Base-by-base conservation (phyloP, 495 filamentous ascomycete species). In the Penicillium cinerascens region DNA sequence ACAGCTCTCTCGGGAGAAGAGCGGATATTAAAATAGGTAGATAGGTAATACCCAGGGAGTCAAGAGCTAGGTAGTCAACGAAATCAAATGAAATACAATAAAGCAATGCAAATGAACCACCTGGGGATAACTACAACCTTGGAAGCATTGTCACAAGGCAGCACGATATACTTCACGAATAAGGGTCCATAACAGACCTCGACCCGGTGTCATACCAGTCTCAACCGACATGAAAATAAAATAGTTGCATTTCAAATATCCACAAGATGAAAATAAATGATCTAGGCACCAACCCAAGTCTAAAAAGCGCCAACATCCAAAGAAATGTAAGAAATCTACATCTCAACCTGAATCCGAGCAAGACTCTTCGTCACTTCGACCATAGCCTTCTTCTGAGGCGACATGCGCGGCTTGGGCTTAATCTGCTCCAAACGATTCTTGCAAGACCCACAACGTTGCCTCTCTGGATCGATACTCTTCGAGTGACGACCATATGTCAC, bases 401-500 rank as follows among this genome's bases (percentile, higher is more conserved):
- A 72, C 11, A 69, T 80, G 45, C 87, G 74, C 13, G 89, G 91
- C 47, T 78, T 78, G 0, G 93, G 93, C 69, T 88, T 88, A 11
- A 85, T 83, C 77, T 97, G 93, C 60, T 83, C 67, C 54, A 98
- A 63, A 11, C 61, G 52, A 1, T 83, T 79, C 50, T 78, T 79
- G 58, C 93, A 97, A 5, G 39, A 59, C 3, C 89, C 88, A 69
- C 93, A 97, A 7, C 74, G 74, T 21, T 87, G 79, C 15, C 77
- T 72, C 7, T 47, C 50, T 0, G 85, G 73, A 61, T 96, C 81
- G 40, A 97, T 84, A 53, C 87, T 91, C 72, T 87, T 88, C 1
- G 84, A 88, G 66, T 97, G 92, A 4, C 92, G 78, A 55, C 88
- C 85, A 60, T 84, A 92, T 60, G 82, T 80, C 26, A 72, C 63